These are phyloP conservation scores for Solanum chilense DNA, from an alignment of 257 asterid genomes.

Conservation along the genomic window DNA sequence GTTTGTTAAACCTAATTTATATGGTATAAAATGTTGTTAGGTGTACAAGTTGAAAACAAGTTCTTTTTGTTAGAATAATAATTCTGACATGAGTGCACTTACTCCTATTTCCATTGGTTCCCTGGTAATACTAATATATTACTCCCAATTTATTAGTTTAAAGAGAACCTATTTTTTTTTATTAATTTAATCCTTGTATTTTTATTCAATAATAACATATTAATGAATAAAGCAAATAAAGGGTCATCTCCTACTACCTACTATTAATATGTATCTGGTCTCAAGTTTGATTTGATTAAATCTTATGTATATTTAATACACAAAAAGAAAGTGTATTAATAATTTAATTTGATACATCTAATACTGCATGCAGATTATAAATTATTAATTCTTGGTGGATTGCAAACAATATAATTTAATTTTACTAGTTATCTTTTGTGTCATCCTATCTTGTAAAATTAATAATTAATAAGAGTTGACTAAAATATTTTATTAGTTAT, in stretches of 20 bases:
- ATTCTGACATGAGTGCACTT: constrained; percentile 38
- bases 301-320: neutral
- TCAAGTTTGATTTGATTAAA: neutral
- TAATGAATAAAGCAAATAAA: neutral
- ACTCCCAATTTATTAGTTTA: neutral
- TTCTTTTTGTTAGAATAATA: neutral
- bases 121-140: neutral
- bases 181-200: neutral
- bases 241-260: constrained; percentile 9
- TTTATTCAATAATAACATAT: neutral
- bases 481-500: constrained; percentile 4
- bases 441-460: neutral
- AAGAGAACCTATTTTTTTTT: neutral
- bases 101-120: constrained; percentile 25
- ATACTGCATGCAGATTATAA: neutral
- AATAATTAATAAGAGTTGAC: constrained; percentile 16
- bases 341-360: neutral
- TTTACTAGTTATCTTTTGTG: neutral
- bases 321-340: neutral
- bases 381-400: neutral
- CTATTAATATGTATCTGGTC: neutral
- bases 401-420: neutral
- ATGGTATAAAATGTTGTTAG: neutral
- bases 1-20: neutral
- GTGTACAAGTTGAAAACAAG: neutral